Conservation (phyloP, 2,329 filamentous ascomycete genomes). For the Fusarium brevicatenulatum region DNA sequence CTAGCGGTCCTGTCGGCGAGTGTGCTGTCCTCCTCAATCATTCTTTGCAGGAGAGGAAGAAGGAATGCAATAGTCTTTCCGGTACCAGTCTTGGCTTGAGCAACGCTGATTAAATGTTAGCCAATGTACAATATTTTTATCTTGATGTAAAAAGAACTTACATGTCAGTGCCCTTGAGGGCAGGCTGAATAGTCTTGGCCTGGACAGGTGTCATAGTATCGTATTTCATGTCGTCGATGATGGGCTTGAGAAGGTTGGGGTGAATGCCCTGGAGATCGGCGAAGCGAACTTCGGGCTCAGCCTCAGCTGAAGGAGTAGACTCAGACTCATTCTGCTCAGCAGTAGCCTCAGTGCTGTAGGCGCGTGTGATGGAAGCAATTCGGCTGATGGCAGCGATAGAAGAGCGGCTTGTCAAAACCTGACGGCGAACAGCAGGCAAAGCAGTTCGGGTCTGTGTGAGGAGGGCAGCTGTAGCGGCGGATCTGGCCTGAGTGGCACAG, state of each 20-base stretch:
- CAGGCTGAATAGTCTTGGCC: constrained; percentile 80
- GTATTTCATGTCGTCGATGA: constrained; percentile 79
- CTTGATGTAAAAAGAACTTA: constrained; percentile 57
- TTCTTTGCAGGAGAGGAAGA: constrained; percentile 83
- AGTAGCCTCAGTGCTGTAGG: constrained; percentile 55
- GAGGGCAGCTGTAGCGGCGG: constrained; percentile 44
- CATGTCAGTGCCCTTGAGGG: constrained; percentile 84
- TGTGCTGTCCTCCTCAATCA: constrained; percentile 71
- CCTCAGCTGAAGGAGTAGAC: constrained; percentile 11
- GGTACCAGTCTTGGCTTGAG: constrained; percentile 96
- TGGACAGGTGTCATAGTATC: constrained; percentile 94
- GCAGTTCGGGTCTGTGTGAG: constrained; percentile 45
- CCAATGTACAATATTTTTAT: neutral
- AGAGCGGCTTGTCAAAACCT: constrained; percentile 33
- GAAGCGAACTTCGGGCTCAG: constrained; percentile 54
- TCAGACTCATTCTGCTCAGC: constrained; percentile 37
- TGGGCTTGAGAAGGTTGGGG: constrained; percentile 70
- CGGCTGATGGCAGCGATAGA: constrained; percentile 33
- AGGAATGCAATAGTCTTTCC: constrained; percentile 97
- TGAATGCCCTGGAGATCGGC: constrained; percentile 66
- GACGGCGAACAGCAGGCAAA: constrained; percentile 41
- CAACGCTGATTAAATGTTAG: constrained; percentile 63
- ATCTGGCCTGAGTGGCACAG: constrained; percentile 52
- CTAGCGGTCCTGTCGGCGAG: constrained; percentile 61
- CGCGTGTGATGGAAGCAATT: constrained; percentile 43